phyloP scores from a whole-genome alignment of 345 rosid species.

The Salix purpurea region DNA sequence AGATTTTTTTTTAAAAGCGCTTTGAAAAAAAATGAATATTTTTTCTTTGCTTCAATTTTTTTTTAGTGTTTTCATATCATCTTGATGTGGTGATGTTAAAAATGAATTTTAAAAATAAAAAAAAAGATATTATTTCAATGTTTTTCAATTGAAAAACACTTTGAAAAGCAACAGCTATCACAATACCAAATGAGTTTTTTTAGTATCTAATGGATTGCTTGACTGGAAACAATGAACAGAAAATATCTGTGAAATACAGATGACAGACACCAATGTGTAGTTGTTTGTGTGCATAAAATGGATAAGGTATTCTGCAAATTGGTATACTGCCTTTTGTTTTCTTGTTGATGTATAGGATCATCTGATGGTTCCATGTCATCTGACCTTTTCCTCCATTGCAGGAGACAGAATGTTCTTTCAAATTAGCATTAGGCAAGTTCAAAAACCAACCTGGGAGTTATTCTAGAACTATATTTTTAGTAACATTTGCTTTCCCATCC shows the following conservation, averaged over 20 bases:
- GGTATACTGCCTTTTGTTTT: not conserved
- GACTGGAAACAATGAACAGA: not conserved
- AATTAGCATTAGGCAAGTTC: not conserved
- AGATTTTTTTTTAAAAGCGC: too few relatives aligned
- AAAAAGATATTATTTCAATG: too few relatives aligned
- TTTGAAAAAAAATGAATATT: too few relatives aligned
- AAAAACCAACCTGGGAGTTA: not conserved
- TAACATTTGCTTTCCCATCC: not conserved
- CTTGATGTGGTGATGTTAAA: too few relatives aligned
- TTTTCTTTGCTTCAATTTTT: too few relatives aligned
- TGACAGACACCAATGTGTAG: not conserved
- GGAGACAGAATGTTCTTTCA: not conserved
- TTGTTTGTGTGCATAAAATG: not conserved
- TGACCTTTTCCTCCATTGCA: not conserved
- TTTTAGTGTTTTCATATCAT: too few relatives aligned
- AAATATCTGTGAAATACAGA: not conserved
- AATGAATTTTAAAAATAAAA: too few relatives aligned
- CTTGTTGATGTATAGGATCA: not conserved
- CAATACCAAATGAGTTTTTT: too few relatives aligned
- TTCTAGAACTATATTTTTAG: not conserved
- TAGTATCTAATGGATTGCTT: not conserved
- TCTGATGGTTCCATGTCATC: not conserved
- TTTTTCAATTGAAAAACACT: too few relatives aligned
- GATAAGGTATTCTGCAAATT: not conserved
- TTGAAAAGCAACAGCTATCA: too few relatives aligned